A percentile compares a stretch with the other conserved stretches of the same genome.
These are phyloP conservation scores for Candida gigantensis DNA, from an alignment of 1,139 yeast genomes.

Conservation along the genomic window DNA sequence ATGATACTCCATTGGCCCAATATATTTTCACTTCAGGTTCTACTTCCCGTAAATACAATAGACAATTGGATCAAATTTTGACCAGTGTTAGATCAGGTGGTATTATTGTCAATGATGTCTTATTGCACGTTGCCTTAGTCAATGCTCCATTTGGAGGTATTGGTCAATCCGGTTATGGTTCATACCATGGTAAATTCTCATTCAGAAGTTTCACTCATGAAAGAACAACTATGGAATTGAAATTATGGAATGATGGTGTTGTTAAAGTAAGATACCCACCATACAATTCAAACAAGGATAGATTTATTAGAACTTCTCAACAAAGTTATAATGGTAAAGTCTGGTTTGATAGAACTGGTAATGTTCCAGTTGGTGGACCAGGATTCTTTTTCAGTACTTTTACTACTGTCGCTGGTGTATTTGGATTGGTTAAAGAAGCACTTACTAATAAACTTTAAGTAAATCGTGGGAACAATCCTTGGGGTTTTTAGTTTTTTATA, in stretches of 20 bases:
- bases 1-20: conserved; percentile 87
- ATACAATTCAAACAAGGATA: conserved; percentile 37
- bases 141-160: conserved; percentile 91
- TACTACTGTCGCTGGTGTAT: conserved; percentile 34
- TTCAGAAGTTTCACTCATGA: conserved; percentile 75
- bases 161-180: conserved; percentile 79
- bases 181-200: conserved; percentile 79
- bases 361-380: conserved; percentile 41
- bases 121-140: conserved; percentile 71
- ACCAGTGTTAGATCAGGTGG: conserved; percentile 72
- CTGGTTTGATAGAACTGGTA: conserved; percentile 39
- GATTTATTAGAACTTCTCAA: conserved; percentile 27
- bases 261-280: conserved; percentile 74
- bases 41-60: conserved; percentile 34
- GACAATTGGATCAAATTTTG: conserved; percentile 54
- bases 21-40: conserved; percentile 65
- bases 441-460: conserved; percentile 7
- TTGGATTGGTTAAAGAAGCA: conserved; percentile 21
- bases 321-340: conserved; percentile 30
- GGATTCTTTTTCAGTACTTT: conserved; percentile 32
- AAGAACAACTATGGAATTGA: conserved; percentile 69
- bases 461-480: no score
- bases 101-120: conserved; percentile 66
- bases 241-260: conserved; percentile 63
- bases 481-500: not conserved